phyloP scores from a whole-genome alignment of 1,284 basidiomycete genomes.

The Irpex rosettiformis region DNA sequence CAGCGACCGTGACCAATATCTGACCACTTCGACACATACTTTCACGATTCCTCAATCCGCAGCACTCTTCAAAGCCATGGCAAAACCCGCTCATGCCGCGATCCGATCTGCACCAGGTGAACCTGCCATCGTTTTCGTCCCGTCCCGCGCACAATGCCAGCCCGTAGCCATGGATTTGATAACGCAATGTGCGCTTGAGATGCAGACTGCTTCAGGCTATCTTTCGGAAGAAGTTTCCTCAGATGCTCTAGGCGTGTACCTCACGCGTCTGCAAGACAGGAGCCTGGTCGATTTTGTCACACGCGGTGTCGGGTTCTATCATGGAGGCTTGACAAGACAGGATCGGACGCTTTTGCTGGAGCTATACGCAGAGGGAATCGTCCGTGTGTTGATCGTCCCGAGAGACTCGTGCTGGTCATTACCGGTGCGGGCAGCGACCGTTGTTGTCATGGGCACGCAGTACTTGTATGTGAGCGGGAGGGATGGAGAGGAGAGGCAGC shows the following conservation, averaged over 20 bases:
- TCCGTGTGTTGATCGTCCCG: constrained; percentile 83
- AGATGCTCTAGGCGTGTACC: constrained; percentile 60
- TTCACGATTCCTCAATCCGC: constrained; percentile 89
- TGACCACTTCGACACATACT: constrained; percentile 68
- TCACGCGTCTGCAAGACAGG: constrained; percentile 61
- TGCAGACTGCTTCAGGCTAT: constrained; percentile 71
- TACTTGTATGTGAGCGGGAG: constrained; percentile 51
- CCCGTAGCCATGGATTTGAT: constrained; percentile 81
- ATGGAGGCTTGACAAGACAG: constrained; percentile 64
- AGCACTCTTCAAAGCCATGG: constrained; percentile 88
- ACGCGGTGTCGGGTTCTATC: constrained; percentile 90
- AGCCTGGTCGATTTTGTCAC: constrained; percentile 73
- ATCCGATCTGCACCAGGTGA: constrained; percentile 46
- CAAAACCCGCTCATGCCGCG: constrained; percentile 82
- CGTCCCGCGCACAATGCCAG: constrained; percentile 81
- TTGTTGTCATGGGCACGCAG: constrained; percentile 93
- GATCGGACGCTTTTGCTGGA: constrained; percentile 83
- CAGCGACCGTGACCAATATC: constrained; percentile 78
- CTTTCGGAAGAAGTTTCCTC: constrained; percentile 51
- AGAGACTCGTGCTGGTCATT: constrained; percentile 86
- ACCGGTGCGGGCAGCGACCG: constrained; percentile 75
- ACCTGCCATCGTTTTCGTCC: constrained; percentile 84
- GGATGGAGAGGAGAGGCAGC: constrained; percentile 56
- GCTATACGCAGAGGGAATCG: constrained; percentile 77
- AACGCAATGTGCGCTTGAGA: constrained; percentile 81